A percentile compares a stretch with the other conserved stretches of the same genome.
Evolutionary conservation across 2,329 filamentous ascomycete species (phyloP).

Genomic region (Aspergillus clavatus): DNA sequence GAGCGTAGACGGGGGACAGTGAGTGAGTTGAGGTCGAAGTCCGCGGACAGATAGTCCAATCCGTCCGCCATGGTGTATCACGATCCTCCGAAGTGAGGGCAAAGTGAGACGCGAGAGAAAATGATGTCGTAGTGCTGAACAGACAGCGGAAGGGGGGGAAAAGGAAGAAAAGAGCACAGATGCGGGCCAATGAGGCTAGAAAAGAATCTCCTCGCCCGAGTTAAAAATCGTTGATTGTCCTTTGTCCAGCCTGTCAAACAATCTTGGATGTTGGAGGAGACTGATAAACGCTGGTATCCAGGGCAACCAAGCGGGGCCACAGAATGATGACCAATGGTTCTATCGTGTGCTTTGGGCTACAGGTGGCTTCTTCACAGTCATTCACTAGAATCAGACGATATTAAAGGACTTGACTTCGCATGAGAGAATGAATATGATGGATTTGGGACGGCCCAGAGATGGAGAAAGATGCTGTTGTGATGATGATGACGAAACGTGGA

Average conservation of each 20-base stretch:
- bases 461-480: not conserved
- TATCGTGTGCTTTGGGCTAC: not conserved
- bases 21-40: conserved; percentile 76
- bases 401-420: no score
- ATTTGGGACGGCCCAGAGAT: not conserved
- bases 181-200: no score
- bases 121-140: not conserved
- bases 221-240: conserved; percentile 5
- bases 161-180: not conserved
- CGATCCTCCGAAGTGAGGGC: not conserved
- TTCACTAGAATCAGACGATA: no score
- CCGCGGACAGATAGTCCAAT: conserved; percentile 76
- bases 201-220: not conserved
- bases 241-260: conserved; percentile 18
- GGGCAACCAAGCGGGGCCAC: conserved; percentile 34
- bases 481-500: not conserved
- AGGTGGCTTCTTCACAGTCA: not conserved
- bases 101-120: not conserved
- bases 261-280: not conserved
- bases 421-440: not conserved
- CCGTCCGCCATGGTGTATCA: conserved; percentile 49
- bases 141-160: not conserved
- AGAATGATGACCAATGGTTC: not conserved
- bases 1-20: conserved; percentile 86
- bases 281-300: conserved; percentile 30